Evolutionary conservation across 2,329 filamentous ascomycete species (phyloP).

Genomic region (Teratosphaeria destructans): DNA sequence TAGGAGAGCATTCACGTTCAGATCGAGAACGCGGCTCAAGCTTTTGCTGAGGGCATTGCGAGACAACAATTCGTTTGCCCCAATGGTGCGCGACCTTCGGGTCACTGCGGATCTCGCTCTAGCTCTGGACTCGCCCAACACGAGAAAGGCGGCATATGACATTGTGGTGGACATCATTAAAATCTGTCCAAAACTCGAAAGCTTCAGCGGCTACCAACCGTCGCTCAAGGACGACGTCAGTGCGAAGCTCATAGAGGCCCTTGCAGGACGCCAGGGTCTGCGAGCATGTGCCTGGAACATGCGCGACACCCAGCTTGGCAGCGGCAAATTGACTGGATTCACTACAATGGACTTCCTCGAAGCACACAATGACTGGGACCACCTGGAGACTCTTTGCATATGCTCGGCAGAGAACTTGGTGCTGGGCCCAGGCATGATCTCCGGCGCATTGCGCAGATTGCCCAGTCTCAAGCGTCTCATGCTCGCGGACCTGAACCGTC

Average conservation of each 20-base stretch:
- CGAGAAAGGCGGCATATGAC: slow-evolving; percentile 38
- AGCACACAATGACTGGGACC: slow-evolving; percentile 41
- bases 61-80: slow-evolving; percentile 40
- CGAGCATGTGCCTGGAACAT: slow-evolving; percentile 49
- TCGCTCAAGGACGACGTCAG: slow-evolving; percentile 17
- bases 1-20: slow-evolving; percentile 29
- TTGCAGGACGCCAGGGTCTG: slow-evolving; percentile 44
- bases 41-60: slow-evolving; percentile 45
- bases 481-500: slow-evolving; percentile 41
- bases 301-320: slow-evolving; percentile 4
- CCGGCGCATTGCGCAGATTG: slow-evolving; percentile 43
- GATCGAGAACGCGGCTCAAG: slow-evolving; percentile 41
- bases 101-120: slow-evolving; percentile 39
- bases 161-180: slow-evolving; percentile 47
- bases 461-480: slow-evolving; percentile 44
- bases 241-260: slow-evolving; percentile 30
- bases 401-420: slow-evolving; percentile 33
- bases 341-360: slow-evolving; percentile 28
- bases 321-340: slow-evolving; percentile 15
- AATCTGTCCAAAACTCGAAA: slow-evolving; percentile 48
- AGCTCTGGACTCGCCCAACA: slow-evolving; percentile 28
- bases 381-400: slow-evolving; percentile 44
- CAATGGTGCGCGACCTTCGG: slow-evolving; percentile 43
- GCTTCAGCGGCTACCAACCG: slow-evolving; percentile 43
- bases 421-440: slow-evolving; percentile 42